Evolutionary conservation across 306 rosid species (phyloP), one percentile per base, ranked within the genome.

Genomic region (Fragaria nilgerrensis): DNA sequence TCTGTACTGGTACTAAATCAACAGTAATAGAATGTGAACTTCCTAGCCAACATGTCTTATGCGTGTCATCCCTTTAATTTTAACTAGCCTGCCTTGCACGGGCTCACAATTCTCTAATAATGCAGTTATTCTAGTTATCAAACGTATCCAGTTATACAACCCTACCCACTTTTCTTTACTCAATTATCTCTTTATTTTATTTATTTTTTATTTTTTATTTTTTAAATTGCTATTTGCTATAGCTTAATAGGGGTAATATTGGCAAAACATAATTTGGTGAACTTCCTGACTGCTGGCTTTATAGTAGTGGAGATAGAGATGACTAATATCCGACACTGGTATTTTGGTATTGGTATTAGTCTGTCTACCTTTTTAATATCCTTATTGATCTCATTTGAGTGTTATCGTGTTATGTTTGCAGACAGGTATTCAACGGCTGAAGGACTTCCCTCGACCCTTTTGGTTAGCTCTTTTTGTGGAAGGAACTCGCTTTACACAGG

Each of bases 391-490:
- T 83, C 71, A 72, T 59, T 78, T 47, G 49, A 82, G 56, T 79
- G 77, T 82, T 81, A 68, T 63, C 55, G 64, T 84, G 63, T 77
- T 80, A 44, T 70, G 65, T 87, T 59, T 83, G 81, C 97, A 91
- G 97, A 88, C 75, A 71, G 98, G 98, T 77, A 85, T 94, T 79
- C 90, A 82, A 68, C 84, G 88, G 80, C 84, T 90, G 73, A 80
- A 84, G 84, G 97, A 94, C 78, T 94, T 49, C 76, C 98, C 97
- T 53, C 89, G 78, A 83, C 97, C 98, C 72, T 91, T 94, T 88
- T 94, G 97, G 98, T 80, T 94, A 84, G 98, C 98, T 74, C 94
- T 94, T 55, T 94, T 94, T 87, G 98, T 91, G 48, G 98, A 94
- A 84, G 98, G 98, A 56, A 91, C 98, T 68, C 97, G 98, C 80